Conservation (phyloP, 495 filamentous ascomycete genomes). For the Annulohypoxylon nitens region DNA sequence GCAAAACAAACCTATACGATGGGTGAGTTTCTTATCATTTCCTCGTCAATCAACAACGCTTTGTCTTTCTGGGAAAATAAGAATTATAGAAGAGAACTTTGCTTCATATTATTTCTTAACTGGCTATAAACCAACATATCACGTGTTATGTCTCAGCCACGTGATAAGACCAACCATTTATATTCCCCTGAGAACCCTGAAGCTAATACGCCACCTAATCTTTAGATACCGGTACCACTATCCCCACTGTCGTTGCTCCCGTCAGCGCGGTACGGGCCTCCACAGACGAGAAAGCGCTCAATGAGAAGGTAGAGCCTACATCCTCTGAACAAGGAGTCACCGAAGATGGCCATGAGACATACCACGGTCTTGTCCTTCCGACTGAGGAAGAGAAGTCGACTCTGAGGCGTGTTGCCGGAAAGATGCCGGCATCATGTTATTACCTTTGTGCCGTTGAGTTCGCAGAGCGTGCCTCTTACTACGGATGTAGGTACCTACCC, state of each 20-base stretch:
- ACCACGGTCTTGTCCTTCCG: slow-evolving; percentile 60
- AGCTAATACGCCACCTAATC: slow-evolving; percentile 26
- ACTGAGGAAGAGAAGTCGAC: slow-evolving; percentile 66
- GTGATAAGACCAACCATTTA: background rate
- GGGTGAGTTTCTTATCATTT: slow-evolving; percentile 32
- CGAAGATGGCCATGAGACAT: slow-evolving; percentile 48
- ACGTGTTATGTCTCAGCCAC: background rate
- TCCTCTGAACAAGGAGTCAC: slow-evolving; percentile 8
- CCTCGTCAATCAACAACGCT: background rate
- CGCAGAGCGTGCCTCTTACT: slow-evolving; percentile 71
- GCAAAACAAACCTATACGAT: slow-evolving; percentile 29
- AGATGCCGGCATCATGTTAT: slow-evolving; percentile 61
- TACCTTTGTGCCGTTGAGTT: slow-evolving; percentile 69
- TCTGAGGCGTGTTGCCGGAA: slow-evolving; percentile 66
- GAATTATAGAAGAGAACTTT: background rate
- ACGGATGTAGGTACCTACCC: slow-evolving; percentile 50
- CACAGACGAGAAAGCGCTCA: slow-evolving; percentile 39
- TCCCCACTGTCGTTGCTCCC: slow-evolving; percentile 42
- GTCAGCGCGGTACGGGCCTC: slow-evolving; percentile 48
- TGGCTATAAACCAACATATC: background rate
- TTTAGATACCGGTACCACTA: slow-evolving; percentile 45
- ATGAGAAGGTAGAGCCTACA: slow-evolving; percentile 25
- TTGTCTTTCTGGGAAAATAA: too few species aligned
- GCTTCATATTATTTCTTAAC: background rate
- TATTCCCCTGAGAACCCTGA: background rate